A percentile compares a stretch with the other conserved stretches of the same genome.
These are phyloP conservation scores for Polychaeton citri DNA, from an alignment of 2,329 filamentous ascomycete species.

Conservation along the genomic window DNA sequence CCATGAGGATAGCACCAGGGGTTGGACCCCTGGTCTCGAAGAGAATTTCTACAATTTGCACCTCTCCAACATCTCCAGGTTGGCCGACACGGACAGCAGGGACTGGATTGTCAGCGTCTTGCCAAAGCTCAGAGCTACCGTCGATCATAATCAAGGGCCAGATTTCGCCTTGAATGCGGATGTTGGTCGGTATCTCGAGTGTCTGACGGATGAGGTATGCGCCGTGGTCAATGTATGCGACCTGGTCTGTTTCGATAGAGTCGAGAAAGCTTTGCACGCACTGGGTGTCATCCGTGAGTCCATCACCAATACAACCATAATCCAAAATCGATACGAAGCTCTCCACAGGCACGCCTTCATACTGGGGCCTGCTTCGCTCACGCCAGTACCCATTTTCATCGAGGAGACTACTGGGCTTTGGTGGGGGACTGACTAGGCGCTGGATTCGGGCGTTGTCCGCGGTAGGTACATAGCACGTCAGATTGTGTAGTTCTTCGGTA, in stretches of 20 bases:
- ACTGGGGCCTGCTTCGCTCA: slow-evolving; percentile 85
- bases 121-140: slow-evolving; percentile 84
- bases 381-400: slow-evolving; percentile 53
- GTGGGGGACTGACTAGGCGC: slow-evolving; percentile 27
- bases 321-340: slow-evolving; percentile 74
- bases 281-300: slow-evolving; percentile 70
- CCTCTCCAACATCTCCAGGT: slow-evolving; percentile 60
- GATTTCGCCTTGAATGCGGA: slow-evolving; percentile 81
- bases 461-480: too few relatives aligned
- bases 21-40: slow-evolving; percentile 73
- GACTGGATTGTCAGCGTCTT: slow-evolving; percentile 59
- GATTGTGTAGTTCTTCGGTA: too few relatives aligned
- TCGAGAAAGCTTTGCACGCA: slow-evolving; percentile 71
- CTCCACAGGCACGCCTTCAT: slow-evolving; percentile 51
- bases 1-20: slow-evolving; percentile 76
- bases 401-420: slow-evolving; percentile 28
- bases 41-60: slow-evolving; percentile 80
- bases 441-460: slow-evolving; percentile 32
- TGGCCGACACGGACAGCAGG: slow-evolving; percentile 75
- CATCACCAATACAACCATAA: slow-evolving; percentile 76
- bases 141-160: slow-evolving; percentile 82
- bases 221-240: slow-evolving; percentile 53
- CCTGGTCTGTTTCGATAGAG: slow-evolving; percentile 43
- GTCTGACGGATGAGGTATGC: slow-evolving; percentile 49
- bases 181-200: slow-evolving; percentile 41